Evolutionary conservation across 805 yeast genomes (phyloP).

Genomic region (Debaryomyces hansenii): DNA sequence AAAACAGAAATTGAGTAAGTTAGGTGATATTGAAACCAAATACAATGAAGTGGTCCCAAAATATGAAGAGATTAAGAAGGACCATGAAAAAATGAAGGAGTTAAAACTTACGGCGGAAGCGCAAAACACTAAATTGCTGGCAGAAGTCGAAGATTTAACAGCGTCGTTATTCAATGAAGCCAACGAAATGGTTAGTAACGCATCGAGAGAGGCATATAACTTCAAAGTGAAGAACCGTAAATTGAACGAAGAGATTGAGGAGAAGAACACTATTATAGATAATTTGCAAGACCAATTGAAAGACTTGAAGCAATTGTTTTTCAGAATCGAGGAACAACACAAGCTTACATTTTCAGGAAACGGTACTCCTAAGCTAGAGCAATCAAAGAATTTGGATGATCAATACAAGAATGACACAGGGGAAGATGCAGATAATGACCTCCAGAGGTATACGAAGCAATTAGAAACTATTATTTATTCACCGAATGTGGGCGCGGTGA

Average conservation of each 20-base stretch:
- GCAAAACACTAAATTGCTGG: constrained; percentile 59
- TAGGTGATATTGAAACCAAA: constrained; percentile 19
- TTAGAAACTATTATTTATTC: constrained; percentile 27
- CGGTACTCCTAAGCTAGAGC: constrained; percentile 13
- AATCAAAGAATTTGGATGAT: background rate
- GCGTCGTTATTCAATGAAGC: constrained; percentile 82
- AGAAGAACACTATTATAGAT: constrained; percentile 67
- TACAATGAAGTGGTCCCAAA: constrained; percentile 28
- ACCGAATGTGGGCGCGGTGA: constrained; percentile 33
- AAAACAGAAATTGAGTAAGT: constrained; percentile 21
- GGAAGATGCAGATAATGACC: constrained; percentile 1
- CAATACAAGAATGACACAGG: constrained; percentile 5
- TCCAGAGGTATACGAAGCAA: constrained; percentile 7
- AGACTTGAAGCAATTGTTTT: constrained; percentile 61
- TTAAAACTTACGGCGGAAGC: constrained; percentile 51
- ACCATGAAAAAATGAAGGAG: constrained; percentile 16
- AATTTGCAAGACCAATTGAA: constrained; percentile 65
- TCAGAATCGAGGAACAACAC: constrained; percentile 50
- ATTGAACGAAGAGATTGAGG: constrained; percentile 53
- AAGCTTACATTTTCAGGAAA: constrained; percentile 7
- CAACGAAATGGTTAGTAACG: constrained; percentile 78
- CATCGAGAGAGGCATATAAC: constrained; percentile 64
- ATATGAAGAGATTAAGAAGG: constrained; percentile 30
- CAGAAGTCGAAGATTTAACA: constrained; percentile 78
- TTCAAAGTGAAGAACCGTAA: constrained; percentile 59